Base-by-base conservation (phyloP, 192 early-diverging fungal species). In the Rhizophagus sp. region DNA sequence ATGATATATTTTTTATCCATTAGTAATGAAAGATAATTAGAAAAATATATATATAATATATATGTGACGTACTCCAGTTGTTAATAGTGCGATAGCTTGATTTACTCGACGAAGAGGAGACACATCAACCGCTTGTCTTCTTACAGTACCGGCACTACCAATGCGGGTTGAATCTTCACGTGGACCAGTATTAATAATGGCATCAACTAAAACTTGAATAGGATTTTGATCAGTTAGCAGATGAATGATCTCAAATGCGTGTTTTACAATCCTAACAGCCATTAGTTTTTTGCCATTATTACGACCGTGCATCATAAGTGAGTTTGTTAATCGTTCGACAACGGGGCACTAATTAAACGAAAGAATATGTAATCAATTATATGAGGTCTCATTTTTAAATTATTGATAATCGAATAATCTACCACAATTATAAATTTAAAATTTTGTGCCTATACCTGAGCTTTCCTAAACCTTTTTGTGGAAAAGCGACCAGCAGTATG, bases 261-360 rank as follows among this genome's bases (percentile, higher is more conserved):
- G 97, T 93, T 99, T 96, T 85, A 99, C 95, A 84, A 99, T 99
- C 80, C 97, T 96, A 86, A 91, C 90, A 81, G 97, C 94, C 97
- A 98, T 97, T 81, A 99, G 90, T 93, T 99, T 99, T 94, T 99
- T 99, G 84, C 97, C 97, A 92, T 97, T 99, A 95, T 99, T 99
- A 83, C 97, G 95, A 80, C 97, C 97, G 90, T 97, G 95, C 96
- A 97, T 97, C 97, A 99, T 99, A 83, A 99, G 91, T 82, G 97
- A 96, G 93, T 98, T 98, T 88, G 95, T 94, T 78, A 98, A 91
- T 86, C 97, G 95, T 94, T 99, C 97, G 76, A 97, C 95, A 80
- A 98, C 93, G 80, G 97, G 97, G 92, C 97, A 98, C 94, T 92
- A 79, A 22, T 22, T 70, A 62, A 62, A 39, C 0, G 39, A n/a